phyloP scores from a whole-genome alignment of 495 filamentous ascomycete genomes.

The Aspergillus sparsus region DNA sequence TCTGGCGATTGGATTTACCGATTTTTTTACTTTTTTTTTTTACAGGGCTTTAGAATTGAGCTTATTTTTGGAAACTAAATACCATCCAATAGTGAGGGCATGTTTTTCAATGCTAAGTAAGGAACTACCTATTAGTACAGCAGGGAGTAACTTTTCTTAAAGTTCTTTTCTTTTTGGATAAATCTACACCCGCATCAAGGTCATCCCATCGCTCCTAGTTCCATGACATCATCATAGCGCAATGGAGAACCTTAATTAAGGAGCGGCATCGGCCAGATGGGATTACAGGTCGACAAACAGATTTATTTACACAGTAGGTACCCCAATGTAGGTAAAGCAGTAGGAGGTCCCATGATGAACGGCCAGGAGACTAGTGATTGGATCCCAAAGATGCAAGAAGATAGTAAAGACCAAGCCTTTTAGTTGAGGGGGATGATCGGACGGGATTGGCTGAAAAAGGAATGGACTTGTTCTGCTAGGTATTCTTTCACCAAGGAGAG shows the following conservation, averaged over 20 bases:
- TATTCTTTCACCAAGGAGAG: not conserved
- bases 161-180: not conserved
- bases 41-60: too few species aligned
- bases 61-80: too few species aligned
- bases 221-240: not conserved
- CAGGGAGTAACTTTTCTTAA: not conserved
- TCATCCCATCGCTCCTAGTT: not conserved
- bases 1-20: not conserved
- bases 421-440: not conserved
- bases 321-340: too few species aligned
- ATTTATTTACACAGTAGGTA: not conserved
- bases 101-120: too few species aligned
- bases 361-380: not conserved
- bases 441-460: not conserved
- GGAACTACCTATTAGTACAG: not conserved
- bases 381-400: not conserved
- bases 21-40: not conserved
- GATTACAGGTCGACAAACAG: not conserved
- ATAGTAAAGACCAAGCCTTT: conserved; percentile 5
- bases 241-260: not conserved
- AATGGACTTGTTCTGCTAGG: not conserved
- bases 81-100: too few species aligned
- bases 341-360: too few species aligned
- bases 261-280: not conserved
- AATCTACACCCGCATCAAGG: not conserved